Percentiles rank a stretch among this genome's conserved stretches.
These are phyloP conservation scores for Arthrocladium fulminans DNA, from an alignment of 2,329 filamentous ascomycete species.

Conservation along the genomic window DNA sequence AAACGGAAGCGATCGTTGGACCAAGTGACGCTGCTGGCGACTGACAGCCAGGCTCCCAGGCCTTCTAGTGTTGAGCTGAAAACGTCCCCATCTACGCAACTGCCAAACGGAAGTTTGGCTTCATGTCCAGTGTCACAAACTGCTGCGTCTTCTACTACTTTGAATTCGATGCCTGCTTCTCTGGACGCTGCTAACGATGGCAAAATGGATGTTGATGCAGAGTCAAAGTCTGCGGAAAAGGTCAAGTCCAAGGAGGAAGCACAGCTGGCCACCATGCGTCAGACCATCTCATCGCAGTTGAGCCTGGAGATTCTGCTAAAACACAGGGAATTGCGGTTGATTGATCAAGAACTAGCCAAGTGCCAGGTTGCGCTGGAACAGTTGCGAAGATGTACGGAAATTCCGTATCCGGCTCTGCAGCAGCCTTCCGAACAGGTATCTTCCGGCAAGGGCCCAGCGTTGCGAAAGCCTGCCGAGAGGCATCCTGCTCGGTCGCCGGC, in stretches of 20 bases:
- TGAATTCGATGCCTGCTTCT: slow-evolving; percentile 10
- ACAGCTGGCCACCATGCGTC: slow-evolving; percentile 43
- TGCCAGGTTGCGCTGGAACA: slow-evolving; percentile 91
- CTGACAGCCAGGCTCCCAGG: slow-evolving; percentile 7
- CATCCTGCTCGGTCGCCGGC: slow-evolving; percentile 55
- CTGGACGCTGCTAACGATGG: slow-evolving; percentile 9
- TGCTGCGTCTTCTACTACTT: background rate
- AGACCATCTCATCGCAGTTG: slow-evolving; percentile 75
- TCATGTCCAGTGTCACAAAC: slow-evolving; percentile 13
- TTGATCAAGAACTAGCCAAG: slow-evolving; percentile 93
- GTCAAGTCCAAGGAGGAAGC: slow-evolving; percentile 13
- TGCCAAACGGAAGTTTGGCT: slow-evolving; percentile 14
- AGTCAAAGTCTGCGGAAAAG: background rate
- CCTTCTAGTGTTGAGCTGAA: slow-evolving; percentile 7
- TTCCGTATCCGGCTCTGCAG: slow-evolving; percentile 72
- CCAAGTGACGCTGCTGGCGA: slow-evolving; percentile 8
- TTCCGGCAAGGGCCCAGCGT: slow-evolving; percentile 62
- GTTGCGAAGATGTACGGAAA: slow-evolving; percentile 80
- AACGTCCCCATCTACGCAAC: slow-evolving; percentile 9
- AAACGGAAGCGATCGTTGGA: slow-evolving; percentile 47
- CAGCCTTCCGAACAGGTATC: slow-evolving; percentile 61
- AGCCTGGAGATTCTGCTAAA: slow-evolving; percentile 87
- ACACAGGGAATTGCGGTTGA: slow-evolving; percentile 85
- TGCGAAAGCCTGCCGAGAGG: slow-evolving; percentile 10
- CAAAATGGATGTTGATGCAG: slow-evolving; percentile 24